Evolutionary conservation across 306 rosid species (phyloP).

Genomic region (Lathyrus tuberosus): DNA sequence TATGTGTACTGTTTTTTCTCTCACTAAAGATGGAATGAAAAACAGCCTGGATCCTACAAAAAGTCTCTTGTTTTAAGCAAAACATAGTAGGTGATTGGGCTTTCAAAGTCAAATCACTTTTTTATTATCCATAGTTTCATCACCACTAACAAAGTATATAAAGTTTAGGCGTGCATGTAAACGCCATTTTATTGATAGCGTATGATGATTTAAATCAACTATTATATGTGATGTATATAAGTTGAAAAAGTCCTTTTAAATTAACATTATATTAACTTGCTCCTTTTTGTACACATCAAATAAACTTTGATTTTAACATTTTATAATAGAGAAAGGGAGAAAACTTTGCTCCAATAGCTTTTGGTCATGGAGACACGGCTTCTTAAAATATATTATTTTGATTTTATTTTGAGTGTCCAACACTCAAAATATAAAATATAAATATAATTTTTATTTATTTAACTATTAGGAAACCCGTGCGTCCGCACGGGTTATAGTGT

Average conservation of each 20-base stretch:
- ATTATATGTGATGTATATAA: not conserved
- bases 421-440: too few species aligned
- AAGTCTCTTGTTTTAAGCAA: not conserved
- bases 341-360: not conserved
- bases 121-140: not conserved
- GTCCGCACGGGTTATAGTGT: too few species aligned
- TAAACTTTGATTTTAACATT: not conserved
- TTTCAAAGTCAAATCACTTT: not conserved
- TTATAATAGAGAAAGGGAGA: not conserved
- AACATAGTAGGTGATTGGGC: not conserved
- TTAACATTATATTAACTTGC: not conserved
- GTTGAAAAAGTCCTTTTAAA: not conserved
- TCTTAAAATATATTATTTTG: too few species aligned
- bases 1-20: not conserved
- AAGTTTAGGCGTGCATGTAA: not conserved
- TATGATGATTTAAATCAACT: not conserved
- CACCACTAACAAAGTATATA: not conserved
- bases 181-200: not conserved
- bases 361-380: not conserved
- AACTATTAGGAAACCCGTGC: too few species aligned
- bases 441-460: too few species aligned
- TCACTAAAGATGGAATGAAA: not conserved
- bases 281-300: not conserved
- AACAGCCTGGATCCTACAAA: not conserved
- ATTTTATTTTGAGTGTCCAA: too few species aligned